Base-by-base conservation (phyloP, 345 rosid genomes). In the Raphanus raphanistrum region DNA sequence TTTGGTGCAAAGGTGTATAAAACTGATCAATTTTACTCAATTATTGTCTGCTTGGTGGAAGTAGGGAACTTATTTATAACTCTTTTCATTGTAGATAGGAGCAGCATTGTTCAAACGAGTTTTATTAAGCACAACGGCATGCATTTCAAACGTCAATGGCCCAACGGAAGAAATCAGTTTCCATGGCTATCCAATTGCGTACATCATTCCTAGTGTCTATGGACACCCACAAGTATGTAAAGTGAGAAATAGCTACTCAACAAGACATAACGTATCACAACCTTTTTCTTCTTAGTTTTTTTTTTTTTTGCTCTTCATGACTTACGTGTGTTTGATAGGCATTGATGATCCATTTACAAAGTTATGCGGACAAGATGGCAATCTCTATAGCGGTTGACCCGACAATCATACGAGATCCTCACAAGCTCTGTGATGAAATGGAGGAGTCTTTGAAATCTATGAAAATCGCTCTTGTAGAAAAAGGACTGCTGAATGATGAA, bases 311-410 rank as follows among this genome's bases (percentile, higher is more conserved):
- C 1, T 52, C 21, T n/a, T 50, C 2, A 50, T 50, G 2, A 12
- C 2, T 50, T 25, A 43, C 27, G 21, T 75, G 13, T 28, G n/a
- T 48, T 60, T 55, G 32, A 32, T 80, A 88, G 94, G 92, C 90
- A 35, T 16, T 88, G 82, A 73, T 87, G 8, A 45, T 88, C 4
- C 94, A 92, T 82, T 90, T 77, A 63, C 90, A 85, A 65, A 89
- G 94, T 66, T 88, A 90, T 43, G 80, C 69, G 21, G 79, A 88
- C 8, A 89, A 84, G 81, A 85, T 90, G 91, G 84, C 78, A 5
- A 71, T 92, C n/a, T 82, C 82, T 60, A 3, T 90, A 15, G 84
- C 87, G 0, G 91, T 84, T 61, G 96, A 92, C 70, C 89, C 88
- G 9, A 82, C 82, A 6, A 78, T 81, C 8, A 84, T 90, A 75